Evolutionary conservation across 805 yeast species (phyloP), one percentile per base, ranked within the genome.

Genomic region (Schwanniomyces polymorphus): DNA sequence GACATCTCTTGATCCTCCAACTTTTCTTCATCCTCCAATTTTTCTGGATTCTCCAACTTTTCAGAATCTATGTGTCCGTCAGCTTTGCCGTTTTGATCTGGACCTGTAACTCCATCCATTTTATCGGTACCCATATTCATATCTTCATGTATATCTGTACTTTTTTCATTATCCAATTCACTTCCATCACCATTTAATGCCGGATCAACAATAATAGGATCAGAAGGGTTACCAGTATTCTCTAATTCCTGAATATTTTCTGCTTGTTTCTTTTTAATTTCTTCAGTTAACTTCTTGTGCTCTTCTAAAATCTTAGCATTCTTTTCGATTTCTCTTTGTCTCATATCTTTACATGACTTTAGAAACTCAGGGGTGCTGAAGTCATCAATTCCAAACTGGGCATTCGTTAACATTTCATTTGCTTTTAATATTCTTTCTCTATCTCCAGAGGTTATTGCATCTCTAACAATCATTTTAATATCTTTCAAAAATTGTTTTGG

Each of bases 321-420:
- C 55, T 84, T 79, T 38, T 67, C 65, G 27, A 76, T 60, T 57
- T 89, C 96, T 51, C 97, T 76, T 42, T 70, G 73, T 48, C 85
- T 77, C 60, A 91, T 73, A 16, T 81, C 86, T 52, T 80, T 84
- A 71, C 98, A 94, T 38, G 90, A 89, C 38, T 79, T 78, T 21
- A 86, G 60, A 47, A 94, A 85, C 31, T 82, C 87, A 1, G 92
- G 85, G 3, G 77, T 69, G 42, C 85, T 82, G 55, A 91, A 82
- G 53, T 94, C 99, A 57, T 94, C 99, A 44, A 94, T 79, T 5
- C 95, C 96, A 61, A 94, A 96, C 64, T 91, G 97, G 0, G 97
- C 96, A 68, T 94, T 91, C 10, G 97, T 96, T 61, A 80, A 81
- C 98, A 94, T 91, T 64, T 94, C 99, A 46, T 92, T 87, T 0